Base-by-base conservation (phyloP, 2,329 filamentous ascomycete genomes). In the Aspergillus latus region DNA sequence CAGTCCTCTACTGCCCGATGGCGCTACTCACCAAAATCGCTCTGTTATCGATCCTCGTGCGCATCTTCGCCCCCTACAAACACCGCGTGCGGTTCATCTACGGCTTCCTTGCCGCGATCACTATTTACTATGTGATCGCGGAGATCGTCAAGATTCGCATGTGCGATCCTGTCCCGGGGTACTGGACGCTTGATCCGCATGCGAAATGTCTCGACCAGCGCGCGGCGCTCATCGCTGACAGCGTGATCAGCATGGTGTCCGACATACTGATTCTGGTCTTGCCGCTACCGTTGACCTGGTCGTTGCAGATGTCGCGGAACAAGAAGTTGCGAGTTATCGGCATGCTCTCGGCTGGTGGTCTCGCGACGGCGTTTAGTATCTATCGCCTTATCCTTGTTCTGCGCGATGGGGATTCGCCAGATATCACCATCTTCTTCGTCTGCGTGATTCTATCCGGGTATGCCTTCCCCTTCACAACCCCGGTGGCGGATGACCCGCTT, bases 1-100 rank as follows among this genome's bases (percentile, higher is more conserved):
- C 73, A 10, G 64, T 74, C 15, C 57, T 75, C 15, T 76, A 76
- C 64, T 73, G 71, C n/a, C 74, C 73, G 1, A 74, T 74, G 66
- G 72, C 71, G 13, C 67, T 75, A 21, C 66, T 71, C 47, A 67
- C 69, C 40, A 76, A 76, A 57, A 56, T 72, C 39, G 69, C 72
- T 36, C 68, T 76, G 7, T 64, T 76, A 5, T 64, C 70, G 2
- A 73, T 76, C 54, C 59, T 75, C 15, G 70, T 68, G 28, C 69
- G 73, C 49, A 69, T 76, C 53, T 76, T 76, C 66, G 48, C 61
- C 11, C 73, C 73, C 1, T 73, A 69, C 57, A 66, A 64, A 21
- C 63, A 57, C 49, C 71, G 68, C 44, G 66, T 73, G 28, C 62
- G 65, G 42, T 66, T 71, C 54, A 72, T 76, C 40, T 72, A 74